These are phyloP conservation scores for Xylaria sp. DNA, from an alignment of 495 filamentous ascomycete genomes.

Conservation along the genomic window DNA sequence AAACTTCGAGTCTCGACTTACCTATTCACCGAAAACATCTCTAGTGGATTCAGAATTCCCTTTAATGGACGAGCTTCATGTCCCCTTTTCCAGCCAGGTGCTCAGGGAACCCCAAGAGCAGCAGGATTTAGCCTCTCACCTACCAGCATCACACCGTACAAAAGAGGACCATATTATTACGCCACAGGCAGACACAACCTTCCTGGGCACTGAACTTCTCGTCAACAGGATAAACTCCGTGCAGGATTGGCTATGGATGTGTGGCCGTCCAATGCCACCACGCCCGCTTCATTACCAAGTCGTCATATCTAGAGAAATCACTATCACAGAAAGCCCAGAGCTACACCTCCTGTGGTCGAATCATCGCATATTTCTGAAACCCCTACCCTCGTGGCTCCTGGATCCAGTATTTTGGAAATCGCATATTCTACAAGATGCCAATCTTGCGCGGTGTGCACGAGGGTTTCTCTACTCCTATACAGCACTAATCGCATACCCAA, in stretches of 20 bases:
- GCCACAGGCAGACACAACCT: slow-evolving; percentile 30
- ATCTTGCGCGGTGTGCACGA: slow-evolving; percentile 41
- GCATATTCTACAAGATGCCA: slow-evolving; percentile 28
- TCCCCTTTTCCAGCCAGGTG: slow-evolving; percentile 35
- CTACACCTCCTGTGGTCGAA: slow-evolving; percentile 53
- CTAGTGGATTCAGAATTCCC: not conserved
- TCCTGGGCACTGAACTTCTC: slow-evolving; percentile 39
- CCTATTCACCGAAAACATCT: not conserved
- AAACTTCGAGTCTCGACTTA: not conserved
- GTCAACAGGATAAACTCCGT: slow-evolving; percentile 45
- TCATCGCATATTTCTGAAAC: slow-evolving; percentile 53
- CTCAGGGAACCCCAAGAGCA: slow-evolving; percentile 22
- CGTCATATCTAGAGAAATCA: slow-evolving; percentile 50
- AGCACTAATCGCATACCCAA: slow-evolving; percentile 51
- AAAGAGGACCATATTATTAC: slow-evolving; percentile 35
- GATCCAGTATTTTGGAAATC: slow-evolving; percentile 48
- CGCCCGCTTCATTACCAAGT: slow-evolving; percentile 57
- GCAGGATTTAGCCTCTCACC: slow-evolving; percentile 27
- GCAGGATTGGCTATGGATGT: slow-evolving; percentile 55
- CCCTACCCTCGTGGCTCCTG: slow-evolving; percentile 53
- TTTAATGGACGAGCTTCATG: slow-evolving; percentile 26
- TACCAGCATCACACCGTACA: slow-evolving; percentile 41
- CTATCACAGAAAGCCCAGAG: slow-evolving; percentile 50
- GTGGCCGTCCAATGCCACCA: slow-evolving; percentile 54
- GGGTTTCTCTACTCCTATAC: slow-evolving; percentile 56